Percentiles rank a stretch among this genome's conserved stretches.
Evolutionary conservation across 2,329 filamentous ascomycete genomes (phyloP).

Genomic region (Aspergillus sp.): DNA sequence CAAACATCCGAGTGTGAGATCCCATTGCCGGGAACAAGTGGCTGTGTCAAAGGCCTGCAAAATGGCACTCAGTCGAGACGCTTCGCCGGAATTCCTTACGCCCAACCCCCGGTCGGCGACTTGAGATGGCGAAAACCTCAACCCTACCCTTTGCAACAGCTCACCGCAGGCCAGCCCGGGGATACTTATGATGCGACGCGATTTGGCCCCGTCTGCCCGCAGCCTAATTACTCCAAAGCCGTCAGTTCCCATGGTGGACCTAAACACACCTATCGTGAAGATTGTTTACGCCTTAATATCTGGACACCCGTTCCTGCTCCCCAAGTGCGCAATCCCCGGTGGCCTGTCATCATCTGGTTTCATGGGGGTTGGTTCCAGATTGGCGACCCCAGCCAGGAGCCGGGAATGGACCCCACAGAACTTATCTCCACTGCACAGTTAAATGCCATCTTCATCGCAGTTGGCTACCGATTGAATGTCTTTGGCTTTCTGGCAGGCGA

Average conservation of each 20-base stretch:
- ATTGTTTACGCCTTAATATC: slow-evolving; percentile 54
- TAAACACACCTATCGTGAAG: slow-evolving; percentile 43
- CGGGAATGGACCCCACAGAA: slow-evolving; percentile 48
- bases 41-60: slow-evolving; percentile 21
- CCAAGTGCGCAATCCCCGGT: slow-evolving; percentile 20
- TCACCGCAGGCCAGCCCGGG: slow-evolving; percentile 27
- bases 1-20: slow-evolving; percentile 12
- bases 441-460: slow-evolving; percentile 46
- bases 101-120: slow-evolving; percentile 41
- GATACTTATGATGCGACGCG: slow-evolving; percentile 40
- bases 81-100: slow-evolving; percentile 43
- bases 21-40: neutral
- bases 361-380: slow-evolving; percentile 54
- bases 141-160: slow-evolving; percentile 32
- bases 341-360: slow-evolving; percentile 37
- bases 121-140: slow-evolving; percentile 44
- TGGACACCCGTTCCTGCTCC: slow-evolving; percentile 45
- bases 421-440: slow-evolving; percentile 34
- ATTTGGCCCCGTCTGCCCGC: slow-evolving; percentile 45
- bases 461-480: slow-evolving; percentile 53
- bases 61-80: slow-evolving; percentile 29
- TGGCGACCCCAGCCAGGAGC: slow-evolving; percentile 47
- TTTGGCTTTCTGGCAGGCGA: slow-evolving; percentile 53
- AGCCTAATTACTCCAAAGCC: slow-evolving; percentile 34
- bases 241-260: slow-evolving; percentile 18